Conservation (phyloP, 163 green algal genomes). For the Prototheca stagnorum region DNA sequence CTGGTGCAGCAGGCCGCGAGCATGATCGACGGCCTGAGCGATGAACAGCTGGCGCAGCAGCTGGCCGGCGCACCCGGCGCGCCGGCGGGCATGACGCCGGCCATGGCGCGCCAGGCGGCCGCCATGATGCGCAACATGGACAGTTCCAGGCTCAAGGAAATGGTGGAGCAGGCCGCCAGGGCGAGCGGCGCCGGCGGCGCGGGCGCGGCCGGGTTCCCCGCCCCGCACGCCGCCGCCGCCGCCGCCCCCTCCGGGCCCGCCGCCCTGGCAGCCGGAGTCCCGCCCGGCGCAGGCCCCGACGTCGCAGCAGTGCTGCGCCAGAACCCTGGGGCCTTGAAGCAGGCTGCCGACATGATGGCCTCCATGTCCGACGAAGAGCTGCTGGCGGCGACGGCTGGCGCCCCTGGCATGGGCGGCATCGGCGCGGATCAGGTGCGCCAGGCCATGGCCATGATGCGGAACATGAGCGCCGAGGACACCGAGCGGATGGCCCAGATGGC, state of each 20-base stretch:
- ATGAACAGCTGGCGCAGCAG: slow-evolving; percentile 13
- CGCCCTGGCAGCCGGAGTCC: background rate
- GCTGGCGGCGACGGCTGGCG: slow-evolving; percentile 20
- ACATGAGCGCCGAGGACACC: slow-evolving; percentile 25
- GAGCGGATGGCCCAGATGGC: slow-evolving; percentile 18
- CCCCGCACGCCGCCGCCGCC: background rate
- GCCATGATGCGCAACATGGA: slow-evolving; percentile 13
- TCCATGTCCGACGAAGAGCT: slow-evolving; percentile 8
- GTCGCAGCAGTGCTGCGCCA: background rate
- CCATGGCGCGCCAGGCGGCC: slow-evolving; percentile 23
- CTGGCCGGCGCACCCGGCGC: slow-evolving; percentile 3
- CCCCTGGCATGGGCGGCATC: background rate
- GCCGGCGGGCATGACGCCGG: slow-evolving; percentile 18
- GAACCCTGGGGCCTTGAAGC: background rate
- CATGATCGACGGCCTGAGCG: slow-evolving; percentile 13
- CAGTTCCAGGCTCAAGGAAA: slow-evolving; percentile 8
- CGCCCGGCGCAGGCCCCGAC: background rate
- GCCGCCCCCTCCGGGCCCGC: background rate
- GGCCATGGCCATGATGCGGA: slow-evolving; percentile 15
- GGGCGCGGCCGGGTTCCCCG: background rate
- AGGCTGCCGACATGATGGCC: slow-evolving; percentile 1
- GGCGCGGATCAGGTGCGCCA: background rate
- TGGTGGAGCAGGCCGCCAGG: background rate
- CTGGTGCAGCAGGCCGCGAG: slow-evolving; percentile 10
- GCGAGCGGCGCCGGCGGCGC: background rate